Percentiles rank a stretch among this genome's conserved stretches.
phyloP scores from a whole-genome alignment of 306 rosid genomes.

The Argentina anserina region DNA sequence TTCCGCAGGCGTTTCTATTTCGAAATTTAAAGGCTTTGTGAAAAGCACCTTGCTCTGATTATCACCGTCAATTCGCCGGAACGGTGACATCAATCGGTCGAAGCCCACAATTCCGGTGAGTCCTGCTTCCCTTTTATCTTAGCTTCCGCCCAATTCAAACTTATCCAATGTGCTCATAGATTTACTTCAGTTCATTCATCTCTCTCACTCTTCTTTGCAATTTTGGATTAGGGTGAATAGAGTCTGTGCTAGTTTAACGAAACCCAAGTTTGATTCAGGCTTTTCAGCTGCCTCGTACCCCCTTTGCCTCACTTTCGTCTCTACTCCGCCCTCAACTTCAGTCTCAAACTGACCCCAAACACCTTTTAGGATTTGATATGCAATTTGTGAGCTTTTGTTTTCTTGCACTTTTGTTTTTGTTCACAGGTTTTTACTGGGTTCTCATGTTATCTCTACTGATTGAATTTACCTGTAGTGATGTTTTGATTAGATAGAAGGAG shows the following conservation, averaged over 20 bases:
- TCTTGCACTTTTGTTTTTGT: background rate
- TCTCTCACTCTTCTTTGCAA: background rate
- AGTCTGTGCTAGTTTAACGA: too few species aligned
- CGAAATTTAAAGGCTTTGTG: background rate
- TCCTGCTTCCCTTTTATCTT: background rate
- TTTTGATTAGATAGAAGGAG: background rate
- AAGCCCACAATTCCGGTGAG: conserved; percentile 3
- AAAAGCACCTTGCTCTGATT: background rate
- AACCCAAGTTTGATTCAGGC: too few species aligned
- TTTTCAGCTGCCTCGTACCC: too few species aligned
- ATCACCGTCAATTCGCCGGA: background rate
- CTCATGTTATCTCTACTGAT: background rate
- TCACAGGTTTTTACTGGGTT: background rate
- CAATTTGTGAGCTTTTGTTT: background rate
- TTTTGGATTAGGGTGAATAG: too few species aligned
- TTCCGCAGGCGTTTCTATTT: background rate
- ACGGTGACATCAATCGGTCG: background rate
- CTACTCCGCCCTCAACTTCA: background rate
- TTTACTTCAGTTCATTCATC: conserved; percentile 1
- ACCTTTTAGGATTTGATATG: background rate
- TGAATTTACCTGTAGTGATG: background rate
- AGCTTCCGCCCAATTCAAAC: background rate
- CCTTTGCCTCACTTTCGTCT: too few species aligned
- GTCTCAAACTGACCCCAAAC: background rate
- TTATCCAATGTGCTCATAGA: background rate